Base-by-base conservation (phyloP, 1,284 basidiomycete species). In the Coniferiporia sulphurascens region DNA sequence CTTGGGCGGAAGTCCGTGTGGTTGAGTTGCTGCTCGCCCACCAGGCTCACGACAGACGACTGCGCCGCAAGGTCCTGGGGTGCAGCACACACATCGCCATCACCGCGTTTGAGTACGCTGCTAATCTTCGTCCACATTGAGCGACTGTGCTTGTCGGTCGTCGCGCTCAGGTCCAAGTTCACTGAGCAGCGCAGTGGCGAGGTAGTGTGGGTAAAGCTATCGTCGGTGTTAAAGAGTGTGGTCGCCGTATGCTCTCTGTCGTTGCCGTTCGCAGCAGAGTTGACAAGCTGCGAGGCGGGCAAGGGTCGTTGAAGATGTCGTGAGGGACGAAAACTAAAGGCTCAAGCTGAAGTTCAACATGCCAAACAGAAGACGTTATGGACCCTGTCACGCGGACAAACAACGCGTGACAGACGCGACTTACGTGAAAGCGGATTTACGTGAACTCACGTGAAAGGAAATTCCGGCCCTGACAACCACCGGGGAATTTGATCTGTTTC, bases 111-210 rank as follows among this genome's bases (percentile, higher is more conserved):
- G 64, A 86, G 74, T 41, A 76, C 81, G 63, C 74, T 78, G 67
- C 76, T 81, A 48, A 87, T 66, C 70, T 81, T 87, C 3, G 82
- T 78, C 84, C 84, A 86, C 85, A 87, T 87, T 3, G 49, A 55
- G 48, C 32, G 13, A 27, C 13, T 45, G 34, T 34, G 44, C 56
- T 50, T 51, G 48, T 45, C 35, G 21, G 35, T 51, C 27, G 52
- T 54, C 32, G 52, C 36, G 22, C 38, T 58, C 17, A 52, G 27
- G 27, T 27, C 27, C 27, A 27, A 15, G 52, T 19, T 52, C 19
- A 45, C 56, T 4, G 57, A 46, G 57, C 57, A 59, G 52, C 55
- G 50, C 32, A 50, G 34, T n/a, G 48, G 55, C n/a, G 45, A 19
- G 27, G 46, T 32, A 43, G 48, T 13, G 55, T 56, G 55, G 22